These are phyloP conservation scores for Thelonectria blattea DNA, from an alignment of 2,329 filamentous ascomycete species.

Conservation along the genomic window DNA sequence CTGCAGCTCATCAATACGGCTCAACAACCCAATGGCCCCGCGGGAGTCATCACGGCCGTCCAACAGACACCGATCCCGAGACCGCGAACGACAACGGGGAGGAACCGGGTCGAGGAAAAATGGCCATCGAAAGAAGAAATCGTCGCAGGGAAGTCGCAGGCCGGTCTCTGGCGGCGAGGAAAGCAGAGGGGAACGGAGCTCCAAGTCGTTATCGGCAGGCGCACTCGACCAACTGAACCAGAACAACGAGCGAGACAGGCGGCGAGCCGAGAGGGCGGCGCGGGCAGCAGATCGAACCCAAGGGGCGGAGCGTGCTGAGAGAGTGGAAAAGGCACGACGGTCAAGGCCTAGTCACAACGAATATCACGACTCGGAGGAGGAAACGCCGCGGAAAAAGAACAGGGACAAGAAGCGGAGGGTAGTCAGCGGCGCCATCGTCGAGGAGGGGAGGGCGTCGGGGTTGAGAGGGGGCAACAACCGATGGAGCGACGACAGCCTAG, in stretches of 20 bases:
- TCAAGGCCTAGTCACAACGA: conserved; percentile 38
- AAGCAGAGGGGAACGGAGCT: conserved; percentile 35
- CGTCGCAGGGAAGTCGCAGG: conserved; percentile 40
- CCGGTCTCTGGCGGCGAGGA: conserved; percentile 44
- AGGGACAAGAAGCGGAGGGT: conserved; percentile 62
- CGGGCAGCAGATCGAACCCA: conserved; percentile 23
- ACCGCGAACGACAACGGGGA: conserved; percentile 37
- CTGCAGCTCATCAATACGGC: conserved; percentile 35
- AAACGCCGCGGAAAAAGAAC: conserved; percentile 43
- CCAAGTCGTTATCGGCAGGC: conserved; percentile 52
- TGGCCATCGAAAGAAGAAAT: conserved; percentile 46
- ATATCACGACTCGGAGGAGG: conserved; percentile 32
- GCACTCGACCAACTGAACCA: conserved; percentile 71
- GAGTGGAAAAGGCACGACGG: conserved; percentile 32
- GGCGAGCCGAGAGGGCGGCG: conserved; percentile 45
- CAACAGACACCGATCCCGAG: conserved; percentile 34
- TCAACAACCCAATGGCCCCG: conserved; percentile 43
- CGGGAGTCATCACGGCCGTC: conserved; percentile 43
- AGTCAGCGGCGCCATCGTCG: conserved; percentile 73
- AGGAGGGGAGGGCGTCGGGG: conserved; percentile 63
- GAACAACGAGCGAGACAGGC: conserved; percentile 59
- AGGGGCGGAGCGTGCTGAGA: conserved; percentile 21
- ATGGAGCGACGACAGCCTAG: conserved; percentile 50
- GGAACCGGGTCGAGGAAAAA: conserved; percentile 42
- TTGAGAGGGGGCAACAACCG: conserved; percentile 51